Conservation (phyloP, 75 land plant genomes). For the Selaginella tamariscina region DNA sequence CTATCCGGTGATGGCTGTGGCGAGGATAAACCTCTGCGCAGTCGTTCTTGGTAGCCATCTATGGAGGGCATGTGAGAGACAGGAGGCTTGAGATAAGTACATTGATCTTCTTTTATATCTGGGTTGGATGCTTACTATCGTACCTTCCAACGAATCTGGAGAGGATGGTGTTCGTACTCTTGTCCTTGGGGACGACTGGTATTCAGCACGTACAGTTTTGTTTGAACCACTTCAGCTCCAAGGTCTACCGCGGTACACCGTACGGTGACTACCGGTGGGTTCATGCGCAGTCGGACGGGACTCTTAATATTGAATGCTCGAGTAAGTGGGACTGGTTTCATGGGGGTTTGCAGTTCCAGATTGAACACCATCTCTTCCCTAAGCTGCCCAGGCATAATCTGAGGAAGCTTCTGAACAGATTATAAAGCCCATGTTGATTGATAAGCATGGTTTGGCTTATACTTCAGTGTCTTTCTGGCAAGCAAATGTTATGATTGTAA, state of each 20-base stretch:
- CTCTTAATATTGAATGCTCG: constrained; percentile 42
- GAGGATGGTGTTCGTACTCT: constrained; percentile 35
- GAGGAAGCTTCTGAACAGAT: constrained; percentile 31
- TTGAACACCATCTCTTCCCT: constrained; percentile 73
- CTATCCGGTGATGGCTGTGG: constrained; percentile 67
- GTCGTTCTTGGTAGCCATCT: constrained; percentile 39
- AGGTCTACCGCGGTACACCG: constrained; percentile 44
- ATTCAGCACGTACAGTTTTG: constrained; percentile 67
- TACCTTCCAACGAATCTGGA: constrained; percentile 37
- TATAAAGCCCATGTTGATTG: constrained; percentile 44
- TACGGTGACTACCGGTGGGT: constrained; percentile 40
- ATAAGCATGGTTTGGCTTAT: constrained; percentile 60
- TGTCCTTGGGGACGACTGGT: constrained; percentile 40
- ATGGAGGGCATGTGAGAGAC: constrained; percentile 31
- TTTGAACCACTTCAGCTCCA: constrained; percentile 55
- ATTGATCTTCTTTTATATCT: constrained; percentile 46
- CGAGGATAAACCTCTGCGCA: constrained; percentile 51
- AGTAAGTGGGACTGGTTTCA: constrained; percentile 76
- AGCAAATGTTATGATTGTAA: constrained; percentile 45
- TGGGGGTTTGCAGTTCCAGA: constrained; percentile 73
- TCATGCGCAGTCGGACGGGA: constrained; percentile 47
- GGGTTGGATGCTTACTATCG: constrained; percentile 51
- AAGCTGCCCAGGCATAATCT: constrained; percentile 55
- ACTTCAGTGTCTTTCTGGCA: constrained; percentile 52
- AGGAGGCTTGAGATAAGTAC: constrained; percentile 39